Conservation (phyloP, 2,329 filamentous ascomycete genomes). For the Hirsutella thompsonii region DNA sequence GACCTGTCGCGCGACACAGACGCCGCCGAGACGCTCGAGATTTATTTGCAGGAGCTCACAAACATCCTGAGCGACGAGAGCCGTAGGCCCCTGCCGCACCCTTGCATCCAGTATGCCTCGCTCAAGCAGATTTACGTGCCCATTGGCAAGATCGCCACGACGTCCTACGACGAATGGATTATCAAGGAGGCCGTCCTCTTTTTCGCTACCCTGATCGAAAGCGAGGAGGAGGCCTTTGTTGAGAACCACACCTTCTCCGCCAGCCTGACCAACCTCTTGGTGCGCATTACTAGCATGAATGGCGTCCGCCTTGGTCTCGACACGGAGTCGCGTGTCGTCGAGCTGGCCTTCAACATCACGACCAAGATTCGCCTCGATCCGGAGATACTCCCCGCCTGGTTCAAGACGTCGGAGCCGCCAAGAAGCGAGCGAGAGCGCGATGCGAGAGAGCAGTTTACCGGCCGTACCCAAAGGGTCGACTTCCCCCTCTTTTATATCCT, state of each 20-base stretch:
- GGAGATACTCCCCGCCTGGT: constrained; percentile 81
- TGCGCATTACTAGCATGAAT: constrained; percentile 63
- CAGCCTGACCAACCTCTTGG: constrained; percentile 75
- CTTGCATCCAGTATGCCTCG: constrained; percentile 79
- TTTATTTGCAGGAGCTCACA: constrained; percentile 49
- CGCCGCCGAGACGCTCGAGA: constrained; percentile 49
- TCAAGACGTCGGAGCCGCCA: constrained; percentile 43
- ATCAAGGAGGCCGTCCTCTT: constrained; percentile 75
- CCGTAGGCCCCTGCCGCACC: constrained; percentile 75
- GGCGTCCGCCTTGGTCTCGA: constrained; percentile 63
- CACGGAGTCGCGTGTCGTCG: constrained; percentile 78
- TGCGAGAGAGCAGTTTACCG: constrained; percentile 69
- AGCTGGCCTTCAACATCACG: constrained; percentile 89
- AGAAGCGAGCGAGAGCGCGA: constrained; percentile 29
- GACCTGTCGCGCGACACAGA: constrained; percentile 48
- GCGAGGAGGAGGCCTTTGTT: constrained; percentile 90
- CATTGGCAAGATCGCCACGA: constrained; percentile 77
- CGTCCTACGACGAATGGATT: constrained; percentile 73
- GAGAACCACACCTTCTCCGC: constrained; percentile 76
- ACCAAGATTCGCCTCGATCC: constrained; percentile 91
- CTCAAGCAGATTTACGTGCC: constrained; percentile 81
- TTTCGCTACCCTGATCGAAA: constrained; percentile 87
- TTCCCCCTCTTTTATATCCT: constrained; percentile 93
- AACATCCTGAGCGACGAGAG: constrained; percentile 79
- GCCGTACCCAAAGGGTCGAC: constrained; percentile 76